Conservation (phyloP, 192 early-diverging fungal genomes). For the Endogone sp. region DNA sequence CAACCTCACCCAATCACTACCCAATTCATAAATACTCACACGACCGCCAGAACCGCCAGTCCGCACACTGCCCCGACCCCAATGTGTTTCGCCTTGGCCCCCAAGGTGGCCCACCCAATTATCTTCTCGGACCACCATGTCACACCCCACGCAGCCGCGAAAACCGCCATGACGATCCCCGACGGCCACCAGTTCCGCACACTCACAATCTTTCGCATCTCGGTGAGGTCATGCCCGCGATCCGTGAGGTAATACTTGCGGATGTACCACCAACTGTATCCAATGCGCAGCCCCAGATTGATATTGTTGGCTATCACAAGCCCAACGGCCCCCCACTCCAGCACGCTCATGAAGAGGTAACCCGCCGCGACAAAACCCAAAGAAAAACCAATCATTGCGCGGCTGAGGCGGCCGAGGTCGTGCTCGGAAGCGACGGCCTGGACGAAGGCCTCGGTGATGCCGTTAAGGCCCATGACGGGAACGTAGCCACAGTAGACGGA, state of each 20-base stretch:
- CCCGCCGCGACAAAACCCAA: slow-evolving; percentile 59
- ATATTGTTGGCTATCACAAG: slow-evolving; percentile 84
- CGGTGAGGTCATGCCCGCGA: background rate
- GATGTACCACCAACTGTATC: slow-evolving; percentile 67
- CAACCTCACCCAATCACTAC: background rate
- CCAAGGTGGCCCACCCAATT: slow-evolving; percentile 53
- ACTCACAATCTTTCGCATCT: slow-evolving; percentile 12
- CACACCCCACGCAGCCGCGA: slow-evolving; percentile 43
- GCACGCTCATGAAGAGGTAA: slow-evolving; percentile 51
- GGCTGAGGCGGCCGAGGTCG: slow-evolving; percentile 57
- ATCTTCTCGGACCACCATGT: slow-evolving; percentile 45
- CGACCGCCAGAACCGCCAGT: slow-evolving; percentile 24
- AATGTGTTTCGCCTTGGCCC: slow-evolving; percentile 48
- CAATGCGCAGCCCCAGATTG: slow-evolving; percentile 77
- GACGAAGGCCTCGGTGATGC: slow-evolving; percentile 91
- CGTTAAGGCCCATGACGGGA: slow-evolving; percentile 93
- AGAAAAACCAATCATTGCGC: slow-evolving; percentile 76
- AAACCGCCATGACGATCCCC: slow-evolving; percentile 33
- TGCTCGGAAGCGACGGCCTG: slow-evolving; percentile 74
- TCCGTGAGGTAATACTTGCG: slow-evolving; percentile 47
- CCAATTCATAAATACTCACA: slow-evolving; percentile 42
- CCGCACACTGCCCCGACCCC: slow-evolving; percentile 47
- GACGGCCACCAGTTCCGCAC: slow-evolving; percentile 40
- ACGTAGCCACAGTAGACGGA: slow-evolving; percentile 86
- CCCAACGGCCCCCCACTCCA: slow-evolving; percentile 68